A percentile compares a stretch with the other conserved stretches of the same genome.
Conservation (phyloP, 805 yeast species). For the Hanseniaspora pseudoguilliermondii region DNA sequence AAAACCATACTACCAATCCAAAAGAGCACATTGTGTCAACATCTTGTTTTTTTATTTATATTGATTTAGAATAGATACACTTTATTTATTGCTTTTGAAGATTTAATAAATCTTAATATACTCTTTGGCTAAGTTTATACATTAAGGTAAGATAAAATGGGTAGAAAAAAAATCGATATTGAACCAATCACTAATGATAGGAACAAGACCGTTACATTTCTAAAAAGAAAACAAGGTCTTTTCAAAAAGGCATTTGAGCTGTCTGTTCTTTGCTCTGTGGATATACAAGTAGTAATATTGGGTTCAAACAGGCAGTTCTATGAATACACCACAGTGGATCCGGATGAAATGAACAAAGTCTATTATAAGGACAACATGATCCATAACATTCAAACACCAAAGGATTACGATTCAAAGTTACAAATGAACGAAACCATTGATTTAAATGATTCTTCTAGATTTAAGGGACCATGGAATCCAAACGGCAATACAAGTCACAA, state of each 20-base stretch:
- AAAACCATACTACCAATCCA: too few relatives aligned
- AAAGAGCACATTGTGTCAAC: too few relatives aligned
- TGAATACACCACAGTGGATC: conserved; percentile 67
- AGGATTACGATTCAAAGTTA: conserved; percentile 49
- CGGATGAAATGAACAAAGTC: conserved; percentile 36
- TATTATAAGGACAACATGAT: conserved; percentile 26
- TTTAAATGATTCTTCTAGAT: conserved; percentile 14
- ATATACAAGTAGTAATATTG: conserved; percentile 76
- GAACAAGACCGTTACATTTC: conserved; percentile 56
- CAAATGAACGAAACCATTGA: conserved; percentile 25
- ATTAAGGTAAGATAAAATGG: conserved; percentile 40
- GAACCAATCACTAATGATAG: conserved; percentile 85
- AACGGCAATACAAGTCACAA: conserved; percentile 13
- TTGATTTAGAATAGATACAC: background rate
- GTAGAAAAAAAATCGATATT: conserved; percentile 90
- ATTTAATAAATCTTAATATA: too few relatives aligned
- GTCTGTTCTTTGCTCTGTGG: conserved; percentile 84
- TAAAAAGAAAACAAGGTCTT: conserved; percentile 86
- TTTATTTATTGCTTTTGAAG: too few relatives aligned
- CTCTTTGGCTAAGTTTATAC: background rate
- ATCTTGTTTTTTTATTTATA: too few relatives aligned
- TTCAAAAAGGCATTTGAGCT: conserved; percentile 54
- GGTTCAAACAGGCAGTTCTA: conserved; percentile 74
- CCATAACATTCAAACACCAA: conserved; percentile 54
- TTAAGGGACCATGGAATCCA: conserved; percentile 12